Evolutionary conservation across 352 stramenopile species (phyloP).

Genomic region (Pythium sukuiense): DNA sequence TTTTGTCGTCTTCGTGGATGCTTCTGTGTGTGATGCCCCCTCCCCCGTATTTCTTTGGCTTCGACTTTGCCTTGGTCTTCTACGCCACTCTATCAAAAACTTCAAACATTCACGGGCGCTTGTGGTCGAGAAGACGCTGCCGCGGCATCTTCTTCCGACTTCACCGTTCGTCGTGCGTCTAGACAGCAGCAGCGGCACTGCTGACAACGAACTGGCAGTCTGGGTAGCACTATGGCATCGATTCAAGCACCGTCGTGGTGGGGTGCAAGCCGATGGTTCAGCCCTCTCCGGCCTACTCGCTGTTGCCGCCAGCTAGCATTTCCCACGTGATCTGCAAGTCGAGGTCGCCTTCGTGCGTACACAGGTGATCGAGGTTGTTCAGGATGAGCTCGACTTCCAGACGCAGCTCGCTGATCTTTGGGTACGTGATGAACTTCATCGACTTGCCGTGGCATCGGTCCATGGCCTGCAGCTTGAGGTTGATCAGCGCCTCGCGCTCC

Average conservation of each 20-base stretch:
- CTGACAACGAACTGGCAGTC: neutral
- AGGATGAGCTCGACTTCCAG: constrained; percentile 81
- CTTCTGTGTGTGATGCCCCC: neutral
- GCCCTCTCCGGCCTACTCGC: constrained; percentile 30
- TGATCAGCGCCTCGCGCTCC: constrained; percentile 83
- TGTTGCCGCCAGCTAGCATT: constrained; percentile 50
- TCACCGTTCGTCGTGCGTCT: neutral
- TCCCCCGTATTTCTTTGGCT: neutral
- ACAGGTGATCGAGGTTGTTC: constrained; percentile 79
- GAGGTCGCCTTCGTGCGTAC: constrained; percentile 78
- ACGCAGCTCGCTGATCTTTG: constrained; percentile 80
- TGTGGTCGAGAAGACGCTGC: constrained; percentile 20
- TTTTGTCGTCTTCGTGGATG: constrained; percentile 3
- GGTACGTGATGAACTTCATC: constrained; percentile 88
- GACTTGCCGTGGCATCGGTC: constrained; percentile 82
- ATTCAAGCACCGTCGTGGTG: neutral
- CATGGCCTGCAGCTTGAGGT: constrained; percentile 83
- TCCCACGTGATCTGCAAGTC: constrained; percentile 87
- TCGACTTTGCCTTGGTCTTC: constrained; percentile 7
- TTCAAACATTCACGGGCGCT: constrained; percentile 14
- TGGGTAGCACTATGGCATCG: neutral
- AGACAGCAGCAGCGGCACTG: neutral
- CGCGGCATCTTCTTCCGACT: neutral
- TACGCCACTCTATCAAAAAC: constrained; percentile 25
- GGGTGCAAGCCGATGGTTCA: neutral